Conservation (phyloP, 106 monocot species). For the Dioscorea zingiberensis region DNA sequence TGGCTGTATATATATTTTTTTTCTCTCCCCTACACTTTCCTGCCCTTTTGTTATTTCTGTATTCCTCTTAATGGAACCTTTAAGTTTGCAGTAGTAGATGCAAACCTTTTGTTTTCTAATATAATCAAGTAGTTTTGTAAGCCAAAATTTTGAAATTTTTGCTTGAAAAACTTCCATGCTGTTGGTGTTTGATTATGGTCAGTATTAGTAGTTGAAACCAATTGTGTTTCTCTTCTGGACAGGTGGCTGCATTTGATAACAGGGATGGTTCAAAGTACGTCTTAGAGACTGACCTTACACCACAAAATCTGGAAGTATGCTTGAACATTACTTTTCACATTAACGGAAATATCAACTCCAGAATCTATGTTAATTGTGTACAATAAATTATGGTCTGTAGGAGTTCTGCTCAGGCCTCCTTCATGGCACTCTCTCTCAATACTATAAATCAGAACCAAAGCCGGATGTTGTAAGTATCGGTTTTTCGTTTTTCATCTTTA, state of each 20-base stretch:
- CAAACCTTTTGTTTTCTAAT: no score
- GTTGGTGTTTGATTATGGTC: no score
- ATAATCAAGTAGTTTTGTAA: no score
- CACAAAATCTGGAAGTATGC: slow-evolving; percentile 57
- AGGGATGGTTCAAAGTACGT: slow-evolving; percentile 68
- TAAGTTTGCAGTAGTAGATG: no score
- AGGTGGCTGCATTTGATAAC: slow-evolving; percentile 97
- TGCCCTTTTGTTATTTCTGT: no score
- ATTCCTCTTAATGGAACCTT: no score
- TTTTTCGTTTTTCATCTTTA: background rate
- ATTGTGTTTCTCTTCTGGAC: slow-evolving; percentile 3
- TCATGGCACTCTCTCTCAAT: slow-evolving; percentile 46
- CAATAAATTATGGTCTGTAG: slow-evolving; percentile 22
- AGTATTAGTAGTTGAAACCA: no score
- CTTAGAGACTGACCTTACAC: slow-evolving; percentile 63
- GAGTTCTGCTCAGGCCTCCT: slow-evolving; percentile 64
- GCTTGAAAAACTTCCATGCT: no score
- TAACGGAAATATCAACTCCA: background rate
- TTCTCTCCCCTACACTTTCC: no score
- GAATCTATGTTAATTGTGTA: background rate
- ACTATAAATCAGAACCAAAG: slow-evolving; percentile 75
- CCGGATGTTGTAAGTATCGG: slow-evolving; percentile 41
- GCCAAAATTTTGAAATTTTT: no score
- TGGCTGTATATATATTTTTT: no score
- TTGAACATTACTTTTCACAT: background rate